phyloP scores from a whole-genome alignment of 495 filamentous ascomycete genomes.

The Trichoderma virens region DNA sequence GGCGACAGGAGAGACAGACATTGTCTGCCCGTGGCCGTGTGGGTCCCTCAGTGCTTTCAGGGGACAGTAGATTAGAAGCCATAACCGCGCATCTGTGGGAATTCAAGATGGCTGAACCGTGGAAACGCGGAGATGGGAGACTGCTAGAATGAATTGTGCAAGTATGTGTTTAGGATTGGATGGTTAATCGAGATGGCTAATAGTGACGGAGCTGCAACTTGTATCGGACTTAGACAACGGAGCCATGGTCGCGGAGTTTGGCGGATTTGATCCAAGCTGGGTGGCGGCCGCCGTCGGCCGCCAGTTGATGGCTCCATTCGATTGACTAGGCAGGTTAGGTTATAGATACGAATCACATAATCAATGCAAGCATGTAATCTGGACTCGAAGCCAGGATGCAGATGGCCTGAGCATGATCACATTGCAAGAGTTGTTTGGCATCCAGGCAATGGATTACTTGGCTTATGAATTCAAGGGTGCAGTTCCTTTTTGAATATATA shows the following conservation, averaged over 20 bases:
- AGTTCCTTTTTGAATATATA: no score
- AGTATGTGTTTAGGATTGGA: not conserved
- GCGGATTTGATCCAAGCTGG: not conserved
- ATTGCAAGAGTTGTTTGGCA: no score
- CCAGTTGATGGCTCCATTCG: not conserved
- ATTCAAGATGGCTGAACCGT: no score
- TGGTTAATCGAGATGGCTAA: no score
- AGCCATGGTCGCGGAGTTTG: not conserved
- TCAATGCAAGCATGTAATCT: no score
- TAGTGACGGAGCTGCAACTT: no score
- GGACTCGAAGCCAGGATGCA: no score
- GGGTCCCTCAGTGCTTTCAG: not conserved
- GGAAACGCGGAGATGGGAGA: not conserved
- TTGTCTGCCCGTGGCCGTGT: not conserved
- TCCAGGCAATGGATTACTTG: no score
- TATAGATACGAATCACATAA: no score
- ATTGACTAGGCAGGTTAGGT: not conserved
- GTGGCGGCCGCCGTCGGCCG: not conserved
- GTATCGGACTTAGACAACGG: not conserved
- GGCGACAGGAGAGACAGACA: not conserved
- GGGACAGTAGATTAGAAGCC: not conserved
- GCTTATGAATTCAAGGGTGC: no score
- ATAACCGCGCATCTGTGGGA: not conserved
- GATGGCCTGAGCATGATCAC: no score
- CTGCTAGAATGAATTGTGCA: not conserved